Evolutionary conservation across 768 basidiomycete genomes (phyloP).

Genomic region (Serpula lacrymans): DNA sequence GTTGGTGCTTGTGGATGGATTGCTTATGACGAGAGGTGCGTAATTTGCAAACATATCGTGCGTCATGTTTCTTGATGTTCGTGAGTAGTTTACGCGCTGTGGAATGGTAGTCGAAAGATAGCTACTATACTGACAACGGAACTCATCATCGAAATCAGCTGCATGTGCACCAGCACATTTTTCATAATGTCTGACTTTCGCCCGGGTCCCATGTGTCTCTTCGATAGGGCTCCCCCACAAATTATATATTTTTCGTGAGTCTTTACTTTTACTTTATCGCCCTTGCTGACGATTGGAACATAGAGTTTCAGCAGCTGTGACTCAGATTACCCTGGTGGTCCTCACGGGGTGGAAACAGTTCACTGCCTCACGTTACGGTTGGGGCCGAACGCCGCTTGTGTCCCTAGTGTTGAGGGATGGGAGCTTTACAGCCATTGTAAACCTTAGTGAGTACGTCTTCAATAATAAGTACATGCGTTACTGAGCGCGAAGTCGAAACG

Average conservation of each 20-base stretch:
- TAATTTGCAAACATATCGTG: slow-evolving; percentile 4
- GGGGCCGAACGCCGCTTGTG: slow-evolving; percentile 40
- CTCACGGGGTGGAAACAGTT: slow-evolving; percentile 37
- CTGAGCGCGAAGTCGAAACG: too few relatives aligned
- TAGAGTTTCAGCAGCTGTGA: slow-evolving; percentile 29
- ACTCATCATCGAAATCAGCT: slow-evolving; percentile 24
- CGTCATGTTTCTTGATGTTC: too few relatives aligned
- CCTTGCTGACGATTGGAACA: neutral
- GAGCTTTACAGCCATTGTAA: too few relatives aligned
- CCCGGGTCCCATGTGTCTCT: slow-evolving; percentile 2
- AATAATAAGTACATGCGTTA: too few relatives aligned
- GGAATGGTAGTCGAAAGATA: slow-evolving; percentile 27
- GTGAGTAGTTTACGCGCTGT: slow-evolving; percentile 26
- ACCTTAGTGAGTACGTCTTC: too few relatives aligned
- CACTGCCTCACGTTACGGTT: slow-evolving; percentile 30
- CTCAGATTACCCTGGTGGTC: slow-evolving; percentile 38
- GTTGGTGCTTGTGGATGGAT: slow-evolving; percentile 13
- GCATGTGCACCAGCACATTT: slow-evolving; percentile 17
- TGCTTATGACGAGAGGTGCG: slow-evolving; percentile 21
- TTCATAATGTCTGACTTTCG: neutral
- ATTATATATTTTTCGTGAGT: neutral
- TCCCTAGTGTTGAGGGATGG: slow-evolving; percentile 43
- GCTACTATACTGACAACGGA: neutral
- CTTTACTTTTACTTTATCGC: too few relatives aligned
- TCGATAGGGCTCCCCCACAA: neutral